Evolutionary conservation across 1,139 yeast species (phyloP).

Genomic region (Suzukiozyma palmioleophila): DNA sequence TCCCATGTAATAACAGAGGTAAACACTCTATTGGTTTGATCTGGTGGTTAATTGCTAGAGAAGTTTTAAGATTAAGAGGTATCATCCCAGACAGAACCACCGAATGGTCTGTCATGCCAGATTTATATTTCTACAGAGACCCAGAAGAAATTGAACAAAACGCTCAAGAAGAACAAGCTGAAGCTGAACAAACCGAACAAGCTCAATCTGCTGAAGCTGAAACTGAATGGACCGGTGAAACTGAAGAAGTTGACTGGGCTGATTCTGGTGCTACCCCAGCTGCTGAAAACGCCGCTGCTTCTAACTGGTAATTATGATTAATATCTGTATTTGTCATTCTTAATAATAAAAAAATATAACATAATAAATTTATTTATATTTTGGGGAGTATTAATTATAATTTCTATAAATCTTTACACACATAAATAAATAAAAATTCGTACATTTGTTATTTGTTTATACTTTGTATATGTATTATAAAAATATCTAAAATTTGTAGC

Average conservation of each 20-base stretch:
- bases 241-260: slow-evolving; percentile 63
- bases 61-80: slow-evolving; percentile 99
- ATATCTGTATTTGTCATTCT: slow-evolving; percentile 9
- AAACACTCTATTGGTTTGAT: slow-evolving; percentile 99
- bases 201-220: slow-evolving; percentile 49
- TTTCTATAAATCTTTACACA: slow-evolving; percentile 3
- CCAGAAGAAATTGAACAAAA: slow-evolving; percentile 98
- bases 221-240: slow-evolving; percentile 52
- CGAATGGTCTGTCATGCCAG: slow-evolving; percentile 99
- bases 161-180: slow-evolving; percentile 62
- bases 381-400: slow-evolving; percentile 8
- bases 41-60: slow-evolving; percentile 99
- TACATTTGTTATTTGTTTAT: background rate
- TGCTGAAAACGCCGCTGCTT: slow-evolving; percentile 75
- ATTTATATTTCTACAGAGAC: slow-evolving; percentile 99
- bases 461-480: slow-evolving; percentile 1
- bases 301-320: slow-evolving; percentile 39
- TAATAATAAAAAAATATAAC: slow-evolving; percentile 6
- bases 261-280: slow-evolving; percentile 65
- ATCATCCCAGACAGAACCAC: slow-evolving; percentile 94
- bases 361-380: slow-evolving; percentile 4
- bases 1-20: slow-evolving; percentile 99
- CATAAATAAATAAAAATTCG: slow-evolving; percentile 4
- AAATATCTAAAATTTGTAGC: background rate
- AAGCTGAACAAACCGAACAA: slow-evolving; percentile 46